Conservation (phyloP, 305 asterid genomes). For the Withania somnifera region DNA sequence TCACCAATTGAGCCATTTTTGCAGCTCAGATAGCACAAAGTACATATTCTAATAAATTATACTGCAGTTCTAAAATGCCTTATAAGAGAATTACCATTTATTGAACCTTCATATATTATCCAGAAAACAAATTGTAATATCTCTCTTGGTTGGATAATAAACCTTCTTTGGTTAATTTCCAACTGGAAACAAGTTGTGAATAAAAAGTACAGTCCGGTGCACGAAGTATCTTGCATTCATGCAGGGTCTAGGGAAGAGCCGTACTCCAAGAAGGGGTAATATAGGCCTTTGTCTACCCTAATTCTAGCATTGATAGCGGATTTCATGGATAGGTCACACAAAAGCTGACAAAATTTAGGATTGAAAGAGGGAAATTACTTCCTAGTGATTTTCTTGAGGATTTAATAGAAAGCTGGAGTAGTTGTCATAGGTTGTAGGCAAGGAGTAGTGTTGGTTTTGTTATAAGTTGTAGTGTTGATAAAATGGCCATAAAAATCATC, state of each 20-base stretch:
- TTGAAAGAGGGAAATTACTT: not conserved
- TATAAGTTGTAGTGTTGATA: not conserved
- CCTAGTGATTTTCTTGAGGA: not conserved
- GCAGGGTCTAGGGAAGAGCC: too few species aligned
- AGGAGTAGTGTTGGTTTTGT: not conserved
- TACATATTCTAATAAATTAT: not conserved
- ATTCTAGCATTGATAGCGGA: not conserved
- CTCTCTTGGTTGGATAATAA: constrained; percentile 1
- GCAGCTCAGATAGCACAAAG: not conserved
- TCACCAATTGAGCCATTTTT: not conserved
- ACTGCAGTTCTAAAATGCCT: not conserved
- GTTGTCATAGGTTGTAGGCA: constrained; percentile 6
- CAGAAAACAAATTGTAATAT: not conserved
- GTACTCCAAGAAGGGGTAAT: too few species aligned
- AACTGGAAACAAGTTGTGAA: not conserved
- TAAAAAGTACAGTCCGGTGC: not conserved
- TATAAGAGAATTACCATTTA: not conserved
- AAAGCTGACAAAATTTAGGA: not conserved
- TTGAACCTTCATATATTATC: not conserved
- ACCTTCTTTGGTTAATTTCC: constrained; percentile 19
- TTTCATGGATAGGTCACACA: not conserved
- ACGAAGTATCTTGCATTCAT: not conserved
- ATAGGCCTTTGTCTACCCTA: not conserved
- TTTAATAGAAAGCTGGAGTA: constrained; percentile 16
- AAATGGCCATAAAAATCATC: constrained; percentile 40